Evolutionary conservation across 164 flowering plant species (phyloP), one percentile per base, ranked within the genome.

Genomic region (Tetrastigma voinierianum): DNA sequence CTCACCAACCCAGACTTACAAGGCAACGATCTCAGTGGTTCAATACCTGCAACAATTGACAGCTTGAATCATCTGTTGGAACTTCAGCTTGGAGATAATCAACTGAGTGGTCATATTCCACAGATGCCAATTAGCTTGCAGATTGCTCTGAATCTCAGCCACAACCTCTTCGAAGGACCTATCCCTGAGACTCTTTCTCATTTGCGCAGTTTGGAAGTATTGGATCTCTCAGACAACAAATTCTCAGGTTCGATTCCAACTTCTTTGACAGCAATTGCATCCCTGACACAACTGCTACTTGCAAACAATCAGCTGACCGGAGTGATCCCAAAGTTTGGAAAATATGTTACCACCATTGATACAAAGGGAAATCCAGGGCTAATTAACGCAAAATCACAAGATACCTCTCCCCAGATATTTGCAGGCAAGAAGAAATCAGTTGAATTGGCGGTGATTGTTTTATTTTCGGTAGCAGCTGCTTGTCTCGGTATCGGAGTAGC

Each of bases 81-180:
- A 73, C 87, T 90, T 51, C 91, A 85, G 55, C 82, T 88, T 2
- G 93, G 89, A 49, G 55, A 49, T 4, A 90, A 90, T 64, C 65
- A 58, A 20, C 76, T 88, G 4, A 66, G 74, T 19, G 91, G 91
- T 19, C 5, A 4, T 0, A 81, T 90, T 72, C 90, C 89, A 6
- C 13, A 1, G 10, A 73, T 88, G 90, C 96, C 96, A 14, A 0
- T 0, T 2, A 75, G 1, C 0, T 69, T 88, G 78, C 81, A 80
- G 76, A 81, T 86, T 72, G 76, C 86, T 55, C 77, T 90, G 61
- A 88, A 90, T 72, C 83, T 90, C 60, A 90, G 96, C 70, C 62
- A 65, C 64, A 90, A 90, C 71, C 78, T 45, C 32, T 86, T 90
- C 57, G 62, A 74, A 52, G 93, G 91, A 23, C 40, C 55, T 40